Evolutionary conservation across 371 early-diverging fungal species (phyloP), one percentile per base, ranked within the genome.

Genomic region (Circinella umbellata): DNA sequence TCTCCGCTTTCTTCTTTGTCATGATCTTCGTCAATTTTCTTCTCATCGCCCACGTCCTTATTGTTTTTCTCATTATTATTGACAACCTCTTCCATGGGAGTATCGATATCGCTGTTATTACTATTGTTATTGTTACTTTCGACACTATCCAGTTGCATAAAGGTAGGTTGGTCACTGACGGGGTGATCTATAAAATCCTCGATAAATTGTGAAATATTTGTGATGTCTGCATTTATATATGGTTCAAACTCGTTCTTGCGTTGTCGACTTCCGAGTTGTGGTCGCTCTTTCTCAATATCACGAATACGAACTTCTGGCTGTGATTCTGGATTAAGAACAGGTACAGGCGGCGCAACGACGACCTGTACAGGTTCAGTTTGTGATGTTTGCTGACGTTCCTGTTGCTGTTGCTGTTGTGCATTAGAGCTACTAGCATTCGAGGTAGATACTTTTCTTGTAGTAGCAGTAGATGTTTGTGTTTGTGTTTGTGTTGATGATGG

Each of bases 211-310:
- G 90, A 88, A 13, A 90, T 88, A 69, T 90, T 92, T 46, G 86
- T 79, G 10, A 89, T 80, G 4, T 92, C 90, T 2, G 89, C 89
- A 71, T 87, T 86, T n/a, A 77, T 66, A 38, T 89, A 84, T 7
- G 91, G 92, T 60, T 90, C 91, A 72, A 88, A 88, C 68, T 90
- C 91, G 54, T 86, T 88, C 71, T 87, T 88, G 71, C 88, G 79
- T 42, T 84, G 76, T 36, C 89, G 80, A 69, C 82, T 80, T 17
- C 84, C 84, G 3, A 73, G 69, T 47, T 80, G 77, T 35, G 83
- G 85, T 38, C 79, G 78, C 36, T 81, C 81, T 13, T 65, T 27
- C 63, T 85, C 85, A 35, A 82, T 75, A 68, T 85, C 79, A 60
- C 81, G 57, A 17, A 81, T 67, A 9, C 74, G 69, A 14, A 85